Conservation (phyloP, 176 grass and related monocot genomes). For the Aegilops longissima region DNA sequence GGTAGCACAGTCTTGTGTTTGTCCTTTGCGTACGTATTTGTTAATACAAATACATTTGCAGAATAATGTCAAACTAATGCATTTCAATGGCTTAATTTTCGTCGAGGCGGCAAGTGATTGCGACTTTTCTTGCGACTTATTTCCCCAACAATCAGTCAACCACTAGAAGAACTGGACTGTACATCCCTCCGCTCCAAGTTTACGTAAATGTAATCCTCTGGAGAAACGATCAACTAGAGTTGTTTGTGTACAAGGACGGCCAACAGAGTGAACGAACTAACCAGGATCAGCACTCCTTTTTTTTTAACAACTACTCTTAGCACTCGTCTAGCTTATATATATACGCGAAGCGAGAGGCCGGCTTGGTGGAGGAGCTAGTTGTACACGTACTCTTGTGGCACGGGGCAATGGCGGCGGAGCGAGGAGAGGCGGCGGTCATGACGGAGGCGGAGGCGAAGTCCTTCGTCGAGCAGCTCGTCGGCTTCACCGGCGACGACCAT, state of each 20-base stretch:
- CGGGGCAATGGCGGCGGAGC: neutral
- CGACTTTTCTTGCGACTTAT: neutral
- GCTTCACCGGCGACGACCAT: conserved; percentile 39
- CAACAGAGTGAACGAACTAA: neutral
- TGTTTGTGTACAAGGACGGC: neutral
- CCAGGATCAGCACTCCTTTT: neutral
- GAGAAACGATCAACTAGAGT: neutral
- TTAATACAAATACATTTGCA: neutral
- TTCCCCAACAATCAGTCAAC: neutral
- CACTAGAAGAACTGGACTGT: neutral
- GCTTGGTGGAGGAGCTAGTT: neutral
- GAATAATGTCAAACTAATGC: neutral
- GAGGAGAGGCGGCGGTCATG: neutral
- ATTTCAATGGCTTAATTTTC: neutral
- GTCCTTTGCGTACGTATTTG: neutral
- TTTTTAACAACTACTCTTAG: neutral
- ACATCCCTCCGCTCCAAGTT: no score
- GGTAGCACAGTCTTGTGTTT: neutral
- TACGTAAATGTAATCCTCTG: neutral
- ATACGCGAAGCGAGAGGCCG: neutral
- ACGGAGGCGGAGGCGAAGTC: neutral
- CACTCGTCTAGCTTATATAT: neutral
- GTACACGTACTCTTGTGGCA: neutral
- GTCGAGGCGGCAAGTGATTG: neutral
- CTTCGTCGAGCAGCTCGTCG: conserved; percentile 44